A percentile compares a stretch with the other conserved stretches of the same genome.
Evolutionary conservation across 2,329 filamentous ascomycete species (phyloP).

Genomic region (Rosellinia necatrix): DNA sequence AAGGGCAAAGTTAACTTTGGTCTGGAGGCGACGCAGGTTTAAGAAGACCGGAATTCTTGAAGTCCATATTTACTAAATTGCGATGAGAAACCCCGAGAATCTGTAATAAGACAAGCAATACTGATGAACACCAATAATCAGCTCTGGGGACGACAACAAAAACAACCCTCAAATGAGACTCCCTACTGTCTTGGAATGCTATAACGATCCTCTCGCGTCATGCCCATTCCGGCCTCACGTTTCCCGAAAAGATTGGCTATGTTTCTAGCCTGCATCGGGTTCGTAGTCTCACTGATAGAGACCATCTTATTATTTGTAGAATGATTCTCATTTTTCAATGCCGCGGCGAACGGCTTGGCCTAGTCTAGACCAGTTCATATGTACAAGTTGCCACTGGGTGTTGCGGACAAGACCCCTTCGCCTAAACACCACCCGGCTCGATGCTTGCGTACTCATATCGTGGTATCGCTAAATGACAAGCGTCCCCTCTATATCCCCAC

Average conservation of each 20-base stretch:
- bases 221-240: constrained; percentile 12
- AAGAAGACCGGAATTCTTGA: constrained; percentile 26
- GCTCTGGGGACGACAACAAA: constrained; percentile 35
- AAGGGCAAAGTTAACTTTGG: constrained; percentile 5
- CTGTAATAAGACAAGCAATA: constrained; percentile 41
- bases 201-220: constrained; percentile 13
- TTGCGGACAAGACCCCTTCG: constrained; percentile 24
- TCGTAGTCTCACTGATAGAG: constrained; percentile 22
- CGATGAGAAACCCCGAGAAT: constrained; percentile 28
- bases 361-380: constrained; percentile 33
- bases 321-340: constrained; percentile 34
- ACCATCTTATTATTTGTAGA: constrained; percentile 30
- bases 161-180: constrained; percentile 23
- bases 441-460: constrained; percentile 26
- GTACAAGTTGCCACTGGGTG: constrained; percentile 35
- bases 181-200: constrained; percentile 37
- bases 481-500: constrained; percentile 26
- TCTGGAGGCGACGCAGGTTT: constrained; percentile 26
- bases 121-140: constrained; percentile 32
- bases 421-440: constrained; percentile 26
- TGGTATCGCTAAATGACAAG: constrained; percentile 23
- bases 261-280: constrained; percentile 22
- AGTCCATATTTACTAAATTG: constrained; percentile 23
- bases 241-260: constrained; percentile 11
- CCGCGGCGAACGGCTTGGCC: constrained; percentile 25